These are phyloP conservation scores for Nakataea oryzae DNA, from an alignment of 2,329 filamentous ascomycete genomes.

Conservation along the genomic window DNA sequence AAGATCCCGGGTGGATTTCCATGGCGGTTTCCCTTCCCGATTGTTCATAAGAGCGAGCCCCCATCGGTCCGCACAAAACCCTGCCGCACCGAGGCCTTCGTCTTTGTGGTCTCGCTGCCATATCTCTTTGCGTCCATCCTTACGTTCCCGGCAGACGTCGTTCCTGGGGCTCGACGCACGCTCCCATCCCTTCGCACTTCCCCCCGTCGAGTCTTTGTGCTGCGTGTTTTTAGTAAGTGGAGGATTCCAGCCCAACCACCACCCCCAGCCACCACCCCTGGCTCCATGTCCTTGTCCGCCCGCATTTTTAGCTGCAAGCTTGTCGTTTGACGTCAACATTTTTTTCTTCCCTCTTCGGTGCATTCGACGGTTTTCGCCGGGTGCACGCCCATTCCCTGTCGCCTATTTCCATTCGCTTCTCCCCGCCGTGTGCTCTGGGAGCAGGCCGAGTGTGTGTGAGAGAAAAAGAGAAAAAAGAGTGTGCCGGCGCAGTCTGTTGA, in stretches of 20 bases:
- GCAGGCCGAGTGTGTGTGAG: too few species aligned
- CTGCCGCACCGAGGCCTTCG: not conserved
- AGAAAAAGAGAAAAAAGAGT: too few species aligned
- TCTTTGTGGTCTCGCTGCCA: not conserved
- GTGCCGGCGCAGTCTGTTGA: not conserved
- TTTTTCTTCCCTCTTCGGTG: not conserved
- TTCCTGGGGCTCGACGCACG: not conserved
- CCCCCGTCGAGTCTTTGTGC: not conserved
- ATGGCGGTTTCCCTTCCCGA: not conserved
- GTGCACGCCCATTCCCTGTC: not conserved
- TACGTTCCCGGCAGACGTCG: not conserved
- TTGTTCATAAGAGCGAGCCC: not conserved
- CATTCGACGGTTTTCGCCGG: not conserved
- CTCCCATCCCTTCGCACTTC: not conserved
- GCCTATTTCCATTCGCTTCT: not conserved
- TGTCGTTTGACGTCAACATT: not conserved
- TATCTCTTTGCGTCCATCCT: not conserved
- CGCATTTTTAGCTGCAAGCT: not conserved
- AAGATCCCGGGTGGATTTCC: not conserved
- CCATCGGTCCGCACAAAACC: not conserved
- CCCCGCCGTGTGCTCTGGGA: too few species aligned
- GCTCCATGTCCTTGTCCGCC: not conserved
- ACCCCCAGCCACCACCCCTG: not conserved
- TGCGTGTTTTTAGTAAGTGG: not conserved
- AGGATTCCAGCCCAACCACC: not conserved